Conservation (phyloP, 129 eudicot genomes). For the Centaurea solstitialis region DNA sequence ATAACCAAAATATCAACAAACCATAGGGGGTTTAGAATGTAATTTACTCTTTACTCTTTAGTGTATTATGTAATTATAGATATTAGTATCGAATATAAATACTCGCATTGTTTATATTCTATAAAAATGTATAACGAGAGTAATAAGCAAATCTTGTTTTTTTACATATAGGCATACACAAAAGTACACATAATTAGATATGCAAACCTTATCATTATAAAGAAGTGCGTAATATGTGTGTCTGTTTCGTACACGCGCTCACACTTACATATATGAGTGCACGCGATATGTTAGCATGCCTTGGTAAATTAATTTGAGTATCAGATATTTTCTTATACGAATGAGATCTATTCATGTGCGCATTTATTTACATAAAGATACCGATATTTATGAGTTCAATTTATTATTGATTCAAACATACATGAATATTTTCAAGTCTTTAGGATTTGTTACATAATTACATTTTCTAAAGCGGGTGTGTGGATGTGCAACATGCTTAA, state of each 20-base stretch:
- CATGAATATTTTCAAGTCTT: conserved; percentile 12
- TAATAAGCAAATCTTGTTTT: neutral
- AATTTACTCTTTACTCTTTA: too few relatives aligned
- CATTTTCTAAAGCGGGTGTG: neutral
- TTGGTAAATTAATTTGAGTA: neutral
- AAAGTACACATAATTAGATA: neutral
- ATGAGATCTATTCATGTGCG: conserved; percentile 15
- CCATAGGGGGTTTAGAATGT: too few relatives aligned
- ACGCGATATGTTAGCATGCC: neutral
- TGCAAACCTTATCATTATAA: neutral
- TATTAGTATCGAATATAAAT: neutral
- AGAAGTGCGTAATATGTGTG: neutral
- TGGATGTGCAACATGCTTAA: neutral
- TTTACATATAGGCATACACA: neutral
- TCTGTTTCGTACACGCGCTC: neutral
- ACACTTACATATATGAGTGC: neutral
- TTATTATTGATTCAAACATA: conserved; percentile 1
- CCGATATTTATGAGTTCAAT: neutral
- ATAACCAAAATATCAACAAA: too few relatives aligned
- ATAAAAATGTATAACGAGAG: neutral
- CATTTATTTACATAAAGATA: conserved; percentile 14
- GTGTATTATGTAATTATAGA: neutral
- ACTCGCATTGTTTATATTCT: neutral
- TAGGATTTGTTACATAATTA: neutral
- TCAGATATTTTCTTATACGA: neutral